A percentile compares a stretch with the other conserved stretches of the same genome.
Conservation (phyloP, 2,329 filamentous ascomycete genomes). For the Sarocladium oryzae region DNA sequence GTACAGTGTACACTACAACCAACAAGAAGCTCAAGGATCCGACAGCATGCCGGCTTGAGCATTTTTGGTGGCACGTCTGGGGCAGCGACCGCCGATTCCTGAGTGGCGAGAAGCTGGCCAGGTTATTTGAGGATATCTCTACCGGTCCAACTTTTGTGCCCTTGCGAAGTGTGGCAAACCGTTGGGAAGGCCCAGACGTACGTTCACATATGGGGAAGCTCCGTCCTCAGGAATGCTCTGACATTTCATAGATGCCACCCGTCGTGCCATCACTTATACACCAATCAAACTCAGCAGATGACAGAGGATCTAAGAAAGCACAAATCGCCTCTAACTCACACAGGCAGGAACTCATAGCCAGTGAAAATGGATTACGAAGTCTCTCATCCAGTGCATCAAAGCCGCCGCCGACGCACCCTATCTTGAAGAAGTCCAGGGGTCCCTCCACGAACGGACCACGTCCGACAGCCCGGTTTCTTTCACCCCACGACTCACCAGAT, state of each 20-base stretch:
- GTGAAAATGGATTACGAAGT: background rate
- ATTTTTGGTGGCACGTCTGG: constrained; percentile 63
- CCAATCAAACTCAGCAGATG: constrained; percentile 2
- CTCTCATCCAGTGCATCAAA: constrained; percentile 36
- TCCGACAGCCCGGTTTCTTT: constrained; percentile 56
- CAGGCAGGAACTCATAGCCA: background rate
- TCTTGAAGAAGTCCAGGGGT: constrained; percentile 52
- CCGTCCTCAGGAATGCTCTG: background rate
- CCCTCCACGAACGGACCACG: constrained; percentile 46
- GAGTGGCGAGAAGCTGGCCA: constrained; percentile 47
- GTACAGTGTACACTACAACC: constrained; percentile 53
- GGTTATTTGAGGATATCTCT: constrained; percentile 51
- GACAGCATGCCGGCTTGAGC: constrained; percentile 55
- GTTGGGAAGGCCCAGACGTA: constrained; percentile 46
- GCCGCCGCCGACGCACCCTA: constrained; percentile 46
- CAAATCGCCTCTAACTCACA: background rate
- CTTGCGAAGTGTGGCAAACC: constrained; percentile 44
- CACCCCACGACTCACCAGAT: constrained; percentile 43
- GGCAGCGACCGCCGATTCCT: constrained; percentile 49
- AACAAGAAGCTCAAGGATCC: constrained; percentile 53
- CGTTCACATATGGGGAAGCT: constrained; percentile 10
- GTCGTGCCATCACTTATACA: constrained; percentile 8
- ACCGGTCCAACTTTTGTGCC: constrained; percentile 51
- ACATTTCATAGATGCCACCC: constrained; percentile 9
- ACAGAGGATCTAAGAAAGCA: background rate